These are phyloP conservation scores for Monosporozyma solicola DNA, from an alignment of 805 yeast genomes.

Conservation along the genomic window DNA sequence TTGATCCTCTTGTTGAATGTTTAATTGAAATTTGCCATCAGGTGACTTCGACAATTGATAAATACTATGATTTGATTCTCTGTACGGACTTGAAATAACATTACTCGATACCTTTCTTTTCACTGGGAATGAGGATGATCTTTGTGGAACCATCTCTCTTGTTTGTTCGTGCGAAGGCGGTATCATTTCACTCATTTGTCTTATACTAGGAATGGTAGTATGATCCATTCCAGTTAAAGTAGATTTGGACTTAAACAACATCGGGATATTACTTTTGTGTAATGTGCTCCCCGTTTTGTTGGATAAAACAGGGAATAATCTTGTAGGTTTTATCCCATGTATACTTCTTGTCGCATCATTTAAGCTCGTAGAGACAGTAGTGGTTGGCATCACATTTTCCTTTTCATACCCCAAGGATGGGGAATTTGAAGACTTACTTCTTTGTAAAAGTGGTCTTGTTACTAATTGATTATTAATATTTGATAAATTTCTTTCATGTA, in stretches of 20 bases:
- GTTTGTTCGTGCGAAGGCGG: not conserved
- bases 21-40: constrained; percentile 25
- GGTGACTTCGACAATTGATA: constrained; percentile 26
- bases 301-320: constrained; percentile 18
- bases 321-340: constrained; percentile 14
- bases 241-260: constrained; percentile 8
- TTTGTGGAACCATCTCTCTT: not conserved
- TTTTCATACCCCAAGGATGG: not conserved
- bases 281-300: constrained; percentile 12
- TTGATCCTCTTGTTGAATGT: constrained; percentile 9
- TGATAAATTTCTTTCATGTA: not conserved
- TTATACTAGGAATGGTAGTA: not conserved
- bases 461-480: not conserved
- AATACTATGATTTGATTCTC: constrained; percentile 24
- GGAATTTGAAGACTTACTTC: constrained; percentile 5
- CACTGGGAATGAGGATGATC: not conserved
- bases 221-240: not conserved
- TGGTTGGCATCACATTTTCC: not conserved
- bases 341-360: not conserved
- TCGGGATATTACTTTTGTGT: constrained; percentile 15
- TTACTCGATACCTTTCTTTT: not conserved
- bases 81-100: constrained; percentile 20
- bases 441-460: constrained; percentile 10
- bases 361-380: not conserved
- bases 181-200: not conserved